Base-by-base conservation (phyloP, 1,284 basidiomycete genomes). In the Cryptococcus amylolentus region DNA sequence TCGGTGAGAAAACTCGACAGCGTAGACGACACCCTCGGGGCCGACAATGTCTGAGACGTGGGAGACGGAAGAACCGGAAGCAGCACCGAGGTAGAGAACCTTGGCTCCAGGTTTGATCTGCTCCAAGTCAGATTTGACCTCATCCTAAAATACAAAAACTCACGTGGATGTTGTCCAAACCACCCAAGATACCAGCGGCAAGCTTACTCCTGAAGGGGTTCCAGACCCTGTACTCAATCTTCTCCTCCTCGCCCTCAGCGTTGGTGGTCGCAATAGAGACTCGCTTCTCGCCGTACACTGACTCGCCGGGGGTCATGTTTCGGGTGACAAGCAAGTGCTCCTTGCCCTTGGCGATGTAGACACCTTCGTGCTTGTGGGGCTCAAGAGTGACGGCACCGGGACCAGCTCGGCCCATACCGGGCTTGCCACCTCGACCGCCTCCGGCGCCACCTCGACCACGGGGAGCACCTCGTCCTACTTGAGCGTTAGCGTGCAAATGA, bases 31-130 rank as follows among this genome's bases (percentile, higher is more conserved):
- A 57, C 95, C 95, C 69, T 96, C 92, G 43, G 96, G 94, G 27
- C 95, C 95, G 72, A 98, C 94, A 64, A 98, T 88, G 78, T 98
- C 95, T 46, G 95, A 94, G 54, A 98, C 95, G 83, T 98, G 95
- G 70, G 90, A 94, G 62, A 98, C 96, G 79, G 89, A 93, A 41
- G 96, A 98, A 66, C 95, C 95, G 64, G 55, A 80, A 28, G 95
- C 96, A 59, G 95, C 95, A 79, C 96, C 95, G 63, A 99, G 86
- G 80, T 98, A 99, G 56, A 99, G 81, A 44, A 98, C 95, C 82
- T 97, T 98, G 72, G 88, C 87, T 66, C 96, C 95, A 42, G 96
- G 95, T 60, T 82, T 84, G 72, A 99, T 95, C 73, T 76, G 40
- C 42, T 48, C 27, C 12, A 18, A 14, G 26, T 31, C 2, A n/a